Base-by-base conservation (phyloP, 306 rosid species). In the Trifolium dubium region DNA sequence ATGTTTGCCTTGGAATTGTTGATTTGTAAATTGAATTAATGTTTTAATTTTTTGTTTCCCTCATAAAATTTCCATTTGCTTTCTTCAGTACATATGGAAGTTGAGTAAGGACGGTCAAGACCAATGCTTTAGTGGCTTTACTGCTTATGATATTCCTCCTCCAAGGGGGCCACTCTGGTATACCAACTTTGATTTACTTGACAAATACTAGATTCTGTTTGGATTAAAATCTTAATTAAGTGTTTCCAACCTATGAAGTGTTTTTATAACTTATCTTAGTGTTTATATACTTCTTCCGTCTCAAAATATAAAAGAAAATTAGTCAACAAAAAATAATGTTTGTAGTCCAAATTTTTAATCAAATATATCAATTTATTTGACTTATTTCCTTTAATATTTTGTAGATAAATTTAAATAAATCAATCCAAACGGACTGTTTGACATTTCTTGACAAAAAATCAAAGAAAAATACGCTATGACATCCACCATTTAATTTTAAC, bases 151-250 rank as follows among this genome's bases (percentile, higher is more conserved):
- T 76, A 39, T 92, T 73, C 89, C 99, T 82, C 99, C 98, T 76
- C 98, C 99, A 50, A 86, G 88, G 29, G 99, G 99, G 67, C 96
- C 99, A 69, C 88, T 94, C 79, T 94, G 99, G 99, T 92, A 92
- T n/a, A 9, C 51, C n/a, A 23, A 63, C 28, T 75, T 54, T 37
- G 28, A 39, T 58, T 39, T 64, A 34, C 62, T 58, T 47, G 69
- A 79, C 59, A 53, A n/a, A n/a, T n/a, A n/a, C 59, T 53, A 13
- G 47, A 35, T 35, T 8, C 40, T 35, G 40, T 35, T 35, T 5
- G 40, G 40, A 35, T 35, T 9, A 41, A 41, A 4, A 10, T 8
- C 47, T 41, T 10, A 41, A 41, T 41, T 41, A 41, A 9, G 13
- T 2, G 13, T 41, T 41, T 41, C 9, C 10, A 41, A 41, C 47